phyloP scores from a whole-genome alignment of 257 asterid genomes.

The Penstemon eatonii region DNA sequence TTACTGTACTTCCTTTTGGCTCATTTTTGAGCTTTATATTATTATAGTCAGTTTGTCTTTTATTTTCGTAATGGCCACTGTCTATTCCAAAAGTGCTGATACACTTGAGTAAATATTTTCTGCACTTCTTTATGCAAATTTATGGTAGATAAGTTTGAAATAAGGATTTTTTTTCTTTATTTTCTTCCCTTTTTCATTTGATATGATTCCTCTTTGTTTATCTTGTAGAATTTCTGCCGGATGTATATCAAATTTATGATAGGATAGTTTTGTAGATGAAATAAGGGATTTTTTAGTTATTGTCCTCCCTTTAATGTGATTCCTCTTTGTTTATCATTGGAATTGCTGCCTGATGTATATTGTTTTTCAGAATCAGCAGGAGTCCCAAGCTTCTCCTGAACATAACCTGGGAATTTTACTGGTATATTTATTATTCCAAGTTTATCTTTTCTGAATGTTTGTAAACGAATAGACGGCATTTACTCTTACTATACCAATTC shows the following conservation, averaged over 20 bases:
- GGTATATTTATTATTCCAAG: slow-evolving; percentile 42
- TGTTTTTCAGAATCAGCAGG: slow-evolving; percentile 53
- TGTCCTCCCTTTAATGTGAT: not conserved
- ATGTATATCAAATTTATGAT: not conserved
- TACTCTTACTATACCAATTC: slow-evolving; percentile 4
- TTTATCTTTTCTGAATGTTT: not conserved
- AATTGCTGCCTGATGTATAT: slow-evolving; percentile 18
- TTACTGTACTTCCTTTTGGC: not conserved
- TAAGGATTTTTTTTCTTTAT: not conserved
- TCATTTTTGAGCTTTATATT: not conserved
- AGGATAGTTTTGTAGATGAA: not conserved
- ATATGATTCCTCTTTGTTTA: slow-evolving; percentile 6
- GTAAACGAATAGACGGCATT: not conserved
- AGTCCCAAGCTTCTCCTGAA: slow-evolving; percentile 61
- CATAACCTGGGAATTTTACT: slow-evolving; percentile 84
- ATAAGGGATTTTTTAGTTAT: not conserved
- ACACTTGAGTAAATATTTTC: not conserved
- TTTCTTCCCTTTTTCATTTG: not conserved
- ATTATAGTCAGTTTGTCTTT: not conserved
- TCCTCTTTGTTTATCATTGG: slow-evolving; percentile 1
- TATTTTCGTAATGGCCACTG: not conserved
- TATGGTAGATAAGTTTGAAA: not conserved
- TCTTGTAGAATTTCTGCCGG: slow-evolving; percentile 13
- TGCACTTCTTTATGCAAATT: not conserved
- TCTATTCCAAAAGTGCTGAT: slow-evolving; percentile 6